Evolutionary conservation across 2,329 filamentous ascomycete genomes (phyloP).

Genomic region (Trichoderma breve): DNA sequence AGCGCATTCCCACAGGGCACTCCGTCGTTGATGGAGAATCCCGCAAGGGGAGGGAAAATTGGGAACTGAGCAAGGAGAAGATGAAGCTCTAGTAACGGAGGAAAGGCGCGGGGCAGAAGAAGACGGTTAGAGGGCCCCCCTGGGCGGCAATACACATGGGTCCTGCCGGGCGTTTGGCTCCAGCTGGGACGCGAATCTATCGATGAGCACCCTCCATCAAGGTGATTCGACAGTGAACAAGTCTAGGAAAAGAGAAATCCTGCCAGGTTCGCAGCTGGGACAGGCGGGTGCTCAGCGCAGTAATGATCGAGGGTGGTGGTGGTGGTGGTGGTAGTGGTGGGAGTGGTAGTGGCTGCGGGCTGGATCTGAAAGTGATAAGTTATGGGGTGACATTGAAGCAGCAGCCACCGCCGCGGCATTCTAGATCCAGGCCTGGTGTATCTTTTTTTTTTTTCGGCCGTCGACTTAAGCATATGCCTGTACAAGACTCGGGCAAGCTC

Average conservation of each 20-base stretch:
- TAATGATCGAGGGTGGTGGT: slow-evolving; percentile 2
- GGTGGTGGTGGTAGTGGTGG: not conserved
- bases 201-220: not conserved
- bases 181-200: slow-evolving; percentile 20
- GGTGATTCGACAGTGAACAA: not conserved
- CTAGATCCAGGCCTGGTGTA: slow-evolving; percentile 7
- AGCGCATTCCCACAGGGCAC: slow-evolving; percentile 17
- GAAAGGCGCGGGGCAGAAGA: slow-evolving; percentile 20
- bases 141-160: slow-evolving; percentile 19
- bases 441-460: not conserved
- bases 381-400: slow-evolving; percentile 14
- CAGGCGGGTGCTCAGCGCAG: slow-evolving; percentile 5
- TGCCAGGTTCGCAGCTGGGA: slow-evolving; percentile 3
- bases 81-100: slow-evolving; percentile 19
- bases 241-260: not conserved
- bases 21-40: slow-evolving; percentile 14
- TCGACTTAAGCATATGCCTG: not conserved
- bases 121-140: slow-evolving; percentile 21
- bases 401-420: slow-evolving; percentile 10
- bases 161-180: slow-evolving; percentile 15
- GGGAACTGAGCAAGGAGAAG: slow-evolving; percentile 13
- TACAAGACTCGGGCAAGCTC: not conserved
- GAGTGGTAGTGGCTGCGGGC: slow-evolving; percentile 5
- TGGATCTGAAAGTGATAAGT: slow-evolving; percentile 18
- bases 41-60: slow-evolving; percentile 13